phyloP scores from a whole-genome alignment of 225 moss, liverwort and hornwort species.

The Straminergon stramineum region DNA sequence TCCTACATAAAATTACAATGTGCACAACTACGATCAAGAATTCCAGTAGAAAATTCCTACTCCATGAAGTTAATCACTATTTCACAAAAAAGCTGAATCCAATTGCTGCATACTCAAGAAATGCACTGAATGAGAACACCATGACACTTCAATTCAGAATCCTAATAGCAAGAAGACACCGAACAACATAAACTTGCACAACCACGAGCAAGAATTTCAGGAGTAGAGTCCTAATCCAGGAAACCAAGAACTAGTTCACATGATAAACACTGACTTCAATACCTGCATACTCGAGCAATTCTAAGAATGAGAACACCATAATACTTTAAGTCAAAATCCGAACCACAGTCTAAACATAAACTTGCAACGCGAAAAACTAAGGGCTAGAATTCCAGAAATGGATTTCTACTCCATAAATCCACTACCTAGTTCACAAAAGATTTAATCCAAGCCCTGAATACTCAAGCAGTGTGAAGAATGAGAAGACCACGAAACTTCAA shows the following conservation, averaged over 20 bases:
- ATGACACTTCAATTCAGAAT: background rate
- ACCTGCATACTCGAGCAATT: background rate
- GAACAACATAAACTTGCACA: background rate
- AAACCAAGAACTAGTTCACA: background rate
- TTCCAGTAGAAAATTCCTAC: background rate
- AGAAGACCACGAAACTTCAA: background rate
- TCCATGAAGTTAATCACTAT: background rate
- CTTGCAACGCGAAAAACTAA: background rate
- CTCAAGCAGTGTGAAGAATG: background rate
- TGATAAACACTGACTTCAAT: background rate
- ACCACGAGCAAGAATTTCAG: background rate
- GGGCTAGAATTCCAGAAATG: background rate
- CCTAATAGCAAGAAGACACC: background rate
- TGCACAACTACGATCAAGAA: background rate
- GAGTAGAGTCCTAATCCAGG: background rate
- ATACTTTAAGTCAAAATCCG: background rate
- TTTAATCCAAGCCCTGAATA: background rate
- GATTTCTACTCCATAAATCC: background rate
- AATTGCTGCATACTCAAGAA: background rate
- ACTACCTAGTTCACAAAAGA: background rate
- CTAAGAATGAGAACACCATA: background rate
- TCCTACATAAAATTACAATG: background rate
- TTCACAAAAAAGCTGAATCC: background rate
- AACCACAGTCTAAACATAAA: background rate
- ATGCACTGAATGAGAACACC: background rate